A percentile compares a stretch with the other conserved stretches of the same genome.
Conservation (phyloP, 179 eudicot genomes). For the Vitellaria paradoxa region DNA sequence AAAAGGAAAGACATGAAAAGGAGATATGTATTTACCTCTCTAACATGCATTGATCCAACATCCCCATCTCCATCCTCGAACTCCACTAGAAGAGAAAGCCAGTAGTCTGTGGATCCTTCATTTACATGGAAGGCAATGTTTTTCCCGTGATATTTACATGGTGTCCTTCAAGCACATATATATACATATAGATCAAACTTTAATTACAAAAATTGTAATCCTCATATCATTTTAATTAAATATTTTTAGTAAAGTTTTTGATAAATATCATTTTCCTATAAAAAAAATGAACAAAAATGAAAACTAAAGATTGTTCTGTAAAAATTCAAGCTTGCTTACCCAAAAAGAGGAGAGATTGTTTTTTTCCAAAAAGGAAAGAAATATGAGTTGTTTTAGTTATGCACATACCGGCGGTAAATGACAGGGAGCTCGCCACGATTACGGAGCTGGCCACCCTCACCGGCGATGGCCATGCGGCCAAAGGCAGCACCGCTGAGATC, state of each 20-base stretch:
- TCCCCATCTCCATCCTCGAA: slow-evolving; percentile 97
- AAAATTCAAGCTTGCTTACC: too few species aligned
- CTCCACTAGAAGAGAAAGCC: slow-evolving; percentile 87
- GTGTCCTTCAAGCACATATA: slow-evolving; percentile 50
- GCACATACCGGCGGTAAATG: slow-evolving; percentile 56
- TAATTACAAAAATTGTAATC: too few species aligned
- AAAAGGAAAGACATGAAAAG: too few species aligned
- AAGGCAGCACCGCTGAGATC: slow-evolving; percentile 98
- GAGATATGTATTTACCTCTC: slow-evolving; percentile 44
- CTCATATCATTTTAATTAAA: too few species aligned
- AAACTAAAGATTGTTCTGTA: slow-evolving; percentile 19
- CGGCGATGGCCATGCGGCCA: slow-evolving; percentile 75
- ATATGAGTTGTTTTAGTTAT: too few species aligned
- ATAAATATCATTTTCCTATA: too few species aligned
- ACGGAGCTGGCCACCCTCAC: slow-evolving; percentile 53
- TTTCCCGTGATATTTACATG: slow-evolving; percentile 81
- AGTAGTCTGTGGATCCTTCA: slow-evolving; percentile 87
- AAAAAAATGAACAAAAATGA: background rate
- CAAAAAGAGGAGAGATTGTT: too few species aligned
- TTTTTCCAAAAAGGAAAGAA: too few species aligned
- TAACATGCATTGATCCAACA: slow-evolving; percentile 91
- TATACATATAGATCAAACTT: too few species aligned
- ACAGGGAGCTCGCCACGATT: slow-evolving; percentile 65
- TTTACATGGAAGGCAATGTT: slow-evolving; percentile 84
- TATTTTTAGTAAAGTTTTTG: too few species aligned